Evolutionary conservation across 164 flowering plant species (phyloP), one percentile per base, ranked within the genome.

Genomic region (Stephania cephalantha): DNA sequence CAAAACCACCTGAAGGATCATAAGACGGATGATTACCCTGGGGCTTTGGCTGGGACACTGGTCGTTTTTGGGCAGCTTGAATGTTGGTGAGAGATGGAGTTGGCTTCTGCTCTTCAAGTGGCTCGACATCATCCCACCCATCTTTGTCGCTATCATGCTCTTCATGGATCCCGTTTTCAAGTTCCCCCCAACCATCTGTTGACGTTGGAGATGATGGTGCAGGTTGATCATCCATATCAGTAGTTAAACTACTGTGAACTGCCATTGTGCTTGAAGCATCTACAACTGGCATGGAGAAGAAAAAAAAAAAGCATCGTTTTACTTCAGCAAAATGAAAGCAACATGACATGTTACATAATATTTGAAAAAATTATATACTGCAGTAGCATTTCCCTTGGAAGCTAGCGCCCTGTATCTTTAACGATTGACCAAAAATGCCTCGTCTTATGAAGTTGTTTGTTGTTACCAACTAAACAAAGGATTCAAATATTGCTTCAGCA

Each of bases 131-230:
- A 85, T 94, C 99, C 99, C 98, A 96, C 1, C 92, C 94, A 76
- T 96, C 98, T 81, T 94, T 92, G 53, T 92, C 97, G 75, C 67
- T 78, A 0, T 86, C 93, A 78, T 81, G 81, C 42, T 83, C 93
- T 66, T 84, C 96, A 76, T 78, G 76, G 75, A 89, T 83, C 71
- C 97, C 97, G 82, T 91, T 91, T 73, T 89, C 99, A 72, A 92
- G 81, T 75, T 94, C 99, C 79, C 97, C 99, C 98, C 99, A 96
- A 42, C 98, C 97, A 87, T 96, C 99, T 25, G 93, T 89, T 71
- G 98, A 90, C 50, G 93, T 85, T 48, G 98, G 98, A 31, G 99
- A 93, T 25, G 69, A 76, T 30, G 97, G 95, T 12, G 58, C 83
- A 58, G 88, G 89, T 74, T 85, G 89, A 75, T 90, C 92, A 44